Base-by-base conservation (phyloP, 164 flowering plant genomes). In the Magnolia sinica region DNA sequence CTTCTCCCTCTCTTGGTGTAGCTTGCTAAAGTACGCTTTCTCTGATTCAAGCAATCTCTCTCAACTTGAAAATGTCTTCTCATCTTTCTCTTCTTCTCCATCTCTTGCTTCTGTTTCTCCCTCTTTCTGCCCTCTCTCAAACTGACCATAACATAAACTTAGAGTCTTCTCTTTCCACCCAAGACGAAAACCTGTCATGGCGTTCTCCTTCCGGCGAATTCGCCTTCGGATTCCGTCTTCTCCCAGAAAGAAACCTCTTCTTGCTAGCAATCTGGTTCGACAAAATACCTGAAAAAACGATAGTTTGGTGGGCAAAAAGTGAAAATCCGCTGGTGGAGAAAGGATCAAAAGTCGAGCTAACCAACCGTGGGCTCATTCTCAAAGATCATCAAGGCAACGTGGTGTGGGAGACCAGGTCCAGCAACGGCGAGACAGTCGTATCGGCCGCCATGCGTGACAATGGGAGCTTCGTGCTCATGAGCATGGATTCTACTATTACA, bases 181-280 rank as follows among this genome's bases (percentile, higher is more conserved):
- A 8, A 18, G 14, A n/a, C 0, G 31, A 64, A 27, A 50, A 71
- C 67, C 11, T 72, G n/a, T 75, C 73, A 64, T 81, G 87, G 82
- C 22, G 13, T 8, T 85, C 86, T 27, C 76, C 76, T 20, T 85
- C 86, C 1, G 83, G 81, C 22, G 85, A 83, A 0, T 83, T 83
- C 49, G 78, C 85, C 22, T 81, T 85, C 19, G 84, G 87, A 0
- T 81, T 85, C 71, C 79, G 29, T 13, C 76, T 61, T 11, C 65
- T 77, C 24, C 51, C 66, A 51, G 73, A 45, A 22, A 22, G 69
- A 27, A 50, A 23, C 11, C 79, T 69, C 74, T 85, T 76, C 81
- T 13, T 83, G 22, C 71, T 80, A 0, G 71, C 83, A 68, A 81
- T 85, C n/a, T 83, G 87, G 87, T 83, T 71, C 50, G 68, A 75